Percentiles rank a stretch among this genome's conserved stretches.
Conservation (phyloP, 441 rosid genomes). For the Hura crepitans region DNA sequence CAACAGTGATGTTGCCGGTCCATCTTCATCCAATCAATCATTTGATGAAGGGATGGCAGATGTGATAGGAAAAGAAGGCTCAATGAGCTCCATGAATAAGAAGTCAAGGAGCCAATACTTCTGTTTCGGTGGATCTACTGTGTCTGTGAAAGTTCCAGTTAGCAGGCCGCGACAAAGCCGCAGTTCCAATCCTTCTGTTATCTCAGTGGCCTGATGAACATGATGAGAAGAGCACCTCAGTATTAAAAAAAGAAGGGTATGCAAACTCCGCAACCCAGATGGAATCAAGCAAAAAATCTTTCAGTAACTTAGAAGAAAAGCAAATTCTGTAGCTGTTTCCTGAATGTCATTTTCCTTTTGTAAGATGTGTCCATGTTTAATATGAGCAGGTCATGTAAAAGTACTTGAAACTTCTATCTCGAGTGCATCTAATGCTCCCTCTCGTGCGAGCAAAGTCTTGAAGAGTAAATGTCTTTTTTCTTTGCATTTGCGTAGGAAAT, state of each 20-base stretch:
- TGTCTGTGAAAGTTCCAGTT: slow-evolving; percentile 46
- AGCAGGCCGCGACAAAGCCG: slow-evolving; percentile 41
- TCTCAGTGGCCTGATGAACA: slow-evolving; percentile 39
- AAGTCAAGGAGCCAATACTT: slow-evolving; percentile 59
- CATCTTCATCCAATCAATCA: slow-evolving; percentile 41
- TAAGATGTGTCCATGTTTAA: slow-evolving; percentile 21
- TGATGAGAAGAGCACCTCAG: background rate
- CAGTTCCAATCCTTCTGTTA: slow-evolving; percentile 31
- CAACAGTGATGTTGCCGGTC: slow-evolving; percentile 40
- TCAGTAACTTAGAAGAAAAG: slow-evolving; percentile 22
- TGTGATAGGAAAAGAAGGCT: slow-evolving; percentile 35
- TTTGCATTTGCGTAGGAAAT: background rate
- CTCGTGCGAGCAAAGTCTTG: background rate
- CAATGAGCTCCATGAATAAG: slow-evolving; percentile 26
- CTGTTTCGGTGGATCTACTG: slow-evolving; percentile 60
- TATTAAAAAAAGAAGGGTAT: slow-evolving; percentile 4
- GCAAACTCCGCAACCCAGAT: slow-evolving; percentile 13
- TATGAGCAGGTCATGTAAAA: slow-evolving; percentile 24
- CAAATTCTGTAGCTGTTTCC: slow-evolving; percentile 13
- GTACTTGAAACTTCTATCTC: slow-evolving; percentile 12
- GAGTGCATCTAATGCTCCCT: slow-evolving; percentile 21
- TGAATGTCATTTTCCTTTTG: background rate
- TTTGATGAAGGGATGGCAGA: slow-evolving; percentile 35
- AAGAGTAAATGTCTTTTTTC: background rate
- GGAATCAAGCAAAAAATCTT: slow-evolving; percentile 8